Evolutionary conservation across 2,329 filamentous ascomycete genomes (phyloP).

Genomic region (Beauveria scarabaeidicola): DNA sequence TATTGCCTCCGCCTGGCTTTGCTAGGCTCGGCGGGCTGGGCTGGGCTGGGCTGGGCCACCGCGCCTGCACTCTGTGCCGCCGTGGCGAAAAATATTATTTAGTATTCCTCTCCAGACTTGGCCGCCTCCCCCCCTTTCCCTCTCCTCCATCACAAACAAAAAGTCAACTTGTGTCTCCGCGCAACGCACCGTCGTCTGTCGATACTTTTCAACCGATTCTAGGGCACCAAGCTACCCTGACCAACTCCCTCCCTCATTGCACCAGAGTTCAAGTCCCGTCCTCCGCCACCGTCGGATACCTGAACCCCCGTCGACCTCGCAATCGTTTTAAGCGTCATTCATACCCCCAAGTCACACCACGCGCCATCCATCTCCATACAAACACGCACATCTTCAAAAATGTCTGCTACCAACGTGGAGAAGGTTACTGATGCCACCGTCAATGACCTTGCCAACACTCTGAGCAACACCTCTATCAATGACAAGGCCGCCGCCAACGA

Average conservation of each 20-base stretch:
- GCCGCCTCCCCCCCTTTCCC: slow-evolving; percentile 22
- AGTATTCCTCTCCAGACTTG: slow-evolving; percentile 22
- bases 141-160: slow-evolving; percentile 33
- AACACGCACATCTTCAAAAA: slow-evolving; percentile 43
- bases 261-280: slow-evolving; percentile 56
- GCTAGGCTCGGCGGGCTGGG: not conserved
- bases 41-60: not conserved
- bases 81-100: slow-evolving; percentile 35
- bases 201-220: slow-evolving; percentile 43
- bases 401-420: slow-evolving; percentile 67
- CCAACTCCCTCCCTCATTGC: slow-evolving; percentile 49
- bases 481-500: slow-evolving; percentile 63
- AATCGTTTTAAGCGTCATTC: slow-evolving; percentile 36
- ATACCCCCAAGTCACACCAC: slow-evolving; percentile 41
- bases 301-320: slow-evolving; percentile 31
- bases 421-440: slow-evolving; percentile 57
- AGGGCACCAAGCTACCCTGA: slow-evolving; percentile 89
- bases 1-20: too few species aligned
- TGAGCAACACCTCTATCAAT: slow-evolving; percentile 63
- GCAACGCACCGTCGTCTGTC: slow-evolving; percentile 40
- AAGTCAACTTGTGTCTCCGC: slow-evolving; percentile 38
- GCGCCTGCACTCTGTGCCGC: slow-evolving; percentile 7
- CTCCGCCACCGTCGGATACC: slow-evolving; percentile 21
- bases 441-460: slow-evolving; percentile 67
- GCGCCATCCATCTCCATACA: slow-evolving; percentile 30